Percentiles rank a stretch among this genome's conserved stretches.
Evolutionary conservation across 345 rosid species (phyloP).

Genomic region (Gossypium longicalyx): DNA sequence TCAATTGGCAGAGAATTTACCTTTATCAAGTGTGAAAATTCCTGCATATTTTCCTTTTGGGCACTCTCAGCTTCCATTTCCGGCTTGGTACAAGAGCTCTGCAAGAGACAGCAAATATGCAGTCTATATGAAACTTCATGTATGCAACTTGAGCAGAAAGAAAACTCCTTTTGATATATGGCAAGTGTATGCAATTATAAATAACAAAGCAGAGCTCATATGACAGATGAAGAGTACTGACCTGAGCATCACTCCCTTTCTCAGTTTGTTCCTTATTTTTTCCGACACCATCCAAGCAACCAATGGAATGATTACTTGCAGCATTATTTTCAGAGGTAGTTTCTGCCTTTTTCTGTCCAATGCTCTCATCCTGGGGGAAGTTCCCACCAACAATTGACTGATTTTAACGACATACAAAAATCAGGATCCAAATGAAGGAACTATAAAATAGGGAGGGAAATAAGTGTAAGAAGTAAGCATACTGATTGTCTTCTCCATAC

Average conservation of each 20-base stretch:
- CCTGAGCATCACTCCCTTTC: slow-evolving; percentile 77
- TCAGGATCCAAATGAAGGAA: slow-evolving; percentile 13
- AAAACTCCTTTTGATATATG: slow-evolving; percentile 17
- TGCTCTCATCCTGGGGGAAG: slow-evolving; percentile 52
- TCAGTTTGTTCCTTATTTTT: slow-evolving; percentile 41
- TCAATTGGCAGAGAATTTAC: slow-evolving; percentile 23
- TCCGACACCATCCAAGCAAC: slow-evolving; percentile 35
- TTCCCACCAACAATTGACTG: slow-evolving; percentile 45
- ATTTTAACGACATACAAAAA: neutral
- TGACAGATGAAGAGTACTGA: slow-evolving; percentile 27
- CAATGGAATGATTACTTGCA: slow-evolving; percentile 47
- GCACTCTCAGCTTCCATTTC: slow-evolving; percentile 58
- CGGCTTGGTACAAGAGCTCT: slow-evolving; percentile 86
- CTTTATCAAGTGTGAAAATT: slow-evolving; percentile 24
- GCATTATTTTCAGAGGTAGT: slow-evolving; percentile 70
- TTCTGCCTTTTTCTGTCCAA: slow-evolving; percentile 66
- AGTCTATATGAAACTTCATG: slow-evolving; percentile 23
- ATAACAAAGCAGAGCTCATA: neutral
- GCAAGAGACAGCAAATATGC: slow-evolving; percentile 39
- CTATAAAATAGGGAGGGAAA: neutral
- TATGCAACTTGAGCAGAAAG: slow-evolving; percentile 25
- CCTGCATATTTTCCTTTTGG: slow-evolving; percentile 35
- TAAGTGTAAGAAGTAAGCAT: slow-evolving; percentile 27
- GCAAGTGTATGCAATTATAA: neutral
- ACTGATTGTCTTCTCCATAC: slow-evolving; percentile 94